Evolutionary conservation across 495 filamentous ascomycete genomes (phyloP).

Genomic region (Lasiosphaeris hirsuta): DNA sequence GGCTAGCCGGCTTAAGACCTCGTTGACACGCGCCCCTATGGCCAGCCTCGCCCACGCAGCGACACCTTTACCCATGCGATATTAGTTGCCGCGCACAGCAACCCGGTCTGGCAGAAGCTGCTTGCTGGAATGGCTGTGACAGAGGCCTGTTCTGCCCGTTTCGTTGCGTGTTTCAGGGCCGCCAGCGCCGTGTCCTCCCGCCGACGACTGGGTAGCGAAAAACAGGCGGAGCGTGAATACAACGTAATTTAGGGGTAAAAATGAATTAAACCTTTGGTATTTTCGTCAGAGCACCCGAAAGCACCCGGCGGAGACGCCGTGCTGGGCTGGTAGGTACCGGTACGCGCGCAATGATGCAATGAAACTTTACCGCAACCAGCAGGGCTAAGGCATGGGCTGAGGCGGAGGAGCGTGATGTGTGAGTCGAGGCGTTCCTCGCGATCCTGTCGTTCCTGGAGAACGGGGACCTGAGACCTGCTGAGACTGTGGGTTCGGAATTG

Average conservation of each 20-base stretch:
- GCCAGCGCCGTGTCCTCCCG: constrained; percentile 7
- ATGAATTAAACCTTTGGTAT: background rate
- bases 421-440: background rate
- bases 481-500: background rate
- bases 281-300: constrained; percentile 17
- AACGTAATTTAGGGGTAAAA: background rate
- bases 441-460: background rate
- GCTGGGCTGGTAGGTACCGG: background rate
- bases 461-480: background rate
- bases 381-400: too few species aligned
- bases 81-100: background rate
- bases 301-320: constrained; percentile 10
- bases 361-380: background rate
- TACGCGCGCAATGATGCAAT: background rate
- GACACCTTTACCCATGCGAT: constrained; percentile 11
- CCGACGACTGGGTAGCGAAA: background rate
- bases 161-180: constrained; percentile 18
- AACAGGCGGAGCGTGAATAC: background rate
- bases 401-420: background rate
- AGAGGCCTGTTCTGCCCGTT: constrained; percentile 17
- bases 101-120: background rate
- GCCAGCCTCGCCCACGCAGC: constrained; percentile 7
- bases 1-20: constrained; percentile 12
- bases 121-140: constrained; percentile 14
- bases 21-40: constrained; percentile 4